Percentiles rank a stretch among this genome's conserved stretches.
Evolutionary conservation across 768 basidiomycete species (phyloP).

Genomic region (Harrya chromipes): DNA sequence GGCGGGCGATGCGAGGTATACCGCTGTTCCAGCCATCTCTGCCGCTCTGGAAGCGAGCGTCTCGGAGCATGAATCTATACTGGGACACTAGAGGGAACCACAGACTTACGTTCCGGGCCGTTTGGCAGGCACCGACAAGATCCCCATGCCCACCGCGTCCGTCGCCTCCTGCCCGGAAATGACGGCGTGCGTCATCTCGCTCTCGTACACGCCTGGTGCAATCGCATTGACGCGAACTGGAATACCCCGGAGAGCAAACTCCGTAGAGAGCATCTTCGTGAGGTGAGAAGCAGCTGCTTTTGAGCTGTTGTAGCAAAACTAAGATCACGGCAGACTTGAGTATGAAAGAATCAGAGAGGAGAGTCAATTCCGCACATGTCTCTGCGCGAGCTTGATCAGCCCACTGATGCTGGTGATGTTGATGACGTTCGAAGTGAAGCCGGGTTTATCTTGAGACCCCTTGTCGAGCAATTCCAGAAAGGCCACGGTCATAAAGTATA

Average conservation of each 20-base stretch:
- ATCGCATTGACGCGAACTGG: constrained; percentile 72
- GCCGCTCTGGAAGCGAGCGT: constrained; percentile 43
- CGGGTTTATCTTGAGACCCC: constrained; percentile 57
- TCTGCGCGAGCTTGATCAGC: constrained; percentile 63
- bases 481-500: constrained; percentile 73
- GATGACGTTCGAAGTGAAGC: constrained; percentile 63
- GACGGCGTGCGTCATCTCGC: constrained; percentile 65
- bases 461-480: constrained; percentile 74
- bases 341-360: background rate
- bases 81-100: background rate
- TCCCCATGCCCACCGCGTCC: constrained; percentile 55
- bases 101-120: constrained; percentile 65
- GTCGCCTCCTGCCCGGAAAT: constrained; percentile 45
- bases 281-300: constrained; percentile 77
- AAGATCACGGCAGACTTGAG: background rate
- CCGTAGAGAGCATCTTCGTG: constrained; percentile 74
- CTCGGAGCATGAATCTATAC: background rate
- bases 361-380: constrained; percentile 55
- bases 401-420: constrained; percentile 82
- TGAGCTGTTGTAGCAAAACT: constrained; percentile 82
- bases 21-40: constrained; percentile 75
- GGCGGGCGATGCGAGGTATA: constrained; percentile 71
- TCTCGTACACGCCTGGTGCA: constrained; percentile 73
- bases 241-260: constrained; percentile 64
- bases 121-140: constrained; percentile 59